Base-by-base conservation (phyloP, 2,329 filamentous ascomycete genomes). In the Fusarium acutatum region DNA sequence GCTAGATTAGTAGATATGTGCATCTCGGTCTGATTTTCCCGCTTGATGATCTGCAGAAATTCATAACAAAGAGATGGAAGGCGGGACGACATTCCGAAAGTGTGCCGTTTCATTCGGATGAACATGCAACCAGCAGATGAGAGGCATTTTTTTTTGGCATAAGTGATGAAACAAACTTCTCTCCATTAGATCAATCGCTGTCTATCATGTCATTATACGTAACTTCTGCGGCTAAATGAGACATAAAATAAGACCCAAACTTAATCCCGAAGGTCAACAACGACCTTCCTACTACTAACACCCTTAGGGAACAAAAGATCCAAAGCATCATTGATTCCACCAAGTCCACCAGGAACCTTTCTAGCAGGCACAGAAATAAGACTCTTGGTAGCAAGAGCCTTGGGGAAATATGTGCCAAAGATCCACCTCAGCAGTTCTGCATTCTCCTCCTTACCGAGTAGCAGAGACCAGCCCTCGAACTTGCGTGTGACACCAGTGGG, bases 391-490 rank as follows among this genome's bases (percentile, higher is more conserved):
- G 60, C 64, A 37, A 74, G 61, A 24, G 72, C 65, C 32, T 67
- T 61, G 5, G 54, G 56, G 1, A 75, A 73, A 30, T 75, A 75
- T 28, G 72, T 68, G 12, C 35, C 26, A 47, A 75, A 75, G 20
- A 46, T 75, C 72, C 72, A 75, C 7, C 63, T 46, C 4, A 75
- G 35, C 3, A 75, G 17, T 34, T 69, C 58, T 24, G 47, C 43
- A 24, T 75, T 57, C 20, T 75, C 72, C 14, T 64, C 72, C 56
- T 71, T 73, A 9, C 64, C 72, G 13, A 75, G 20, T 7, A 75
- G 47, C 24, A 75, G 43, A 44, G 72, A 75, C 72, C 72, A 75
- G 1, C 72, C 69, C 17, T 75, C 69, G n/a, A 75, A 75, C 24
- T 58, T 52, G 35, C 72, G 72, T 5, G 68, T 47, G 6, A 75